Base-by-base conservation (phyloP, 495 filamentous ascomycete species). In the Xylaria telfairii region DNA sequence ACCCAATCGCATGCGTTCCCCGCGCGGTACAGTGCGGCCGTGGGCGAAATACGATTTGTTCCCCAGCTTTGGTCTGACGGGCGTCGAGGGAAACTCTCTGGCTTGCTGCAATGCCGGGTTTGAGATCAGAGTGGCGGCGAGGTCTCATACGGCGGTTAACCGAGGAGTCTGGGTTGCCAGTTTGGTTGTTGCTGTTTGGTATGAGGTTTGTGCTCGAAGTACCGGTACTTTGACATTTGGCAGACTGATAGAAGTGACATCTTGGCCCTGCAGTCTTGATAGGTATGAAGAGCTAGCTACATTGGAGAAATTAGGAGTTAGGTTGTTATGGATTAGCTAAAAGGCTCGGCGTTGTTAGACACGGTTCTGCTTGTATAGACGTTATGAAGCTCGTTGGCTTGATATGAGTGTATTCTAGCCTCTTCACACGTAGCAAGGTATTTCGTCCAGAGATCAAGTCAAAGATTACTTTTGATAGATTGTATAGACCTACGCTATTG, bases 1-100 rank as follows among this genome's bases (percentile, higher is more conserved):
- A 65, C 17, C 62, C 62, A 65, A 65, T 65, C 62, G 62, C 62
- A 37, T 65, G 21, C 3, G 21, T 51, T n/a, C 42, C 2, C 13
- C 3, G 17, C 5, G 15, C 3, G 47, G 32, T 26, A 53, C 47
- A 54, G 34, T 26, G 34, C 8, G 17, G 4, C 7, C 30, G 24
- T 49, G 28, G 26, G 5, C 15, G 59, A 24, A 32, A 63, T 63
- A 28, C 41, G 60, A 63, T 63, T 63, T 32, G 60, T 47, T 65
- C 44, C 7, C 13, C 62, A 51, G 24, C 24, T n/a, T 44, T 64
- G n/a, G 26, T 44, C 47, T 46, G 26, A 64, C 6, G 9, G 28
- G 10, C 8, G 34, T n/a, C n/a, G n/a, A n/a, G n/a, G n/a, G n/a
- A n/a, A n/a, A n/a, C n/a, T n/a, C n/a, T n/a, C n/a, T n/a, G n/a